Evolutionary conservation across 2,329 filamentous ascomycete species (phyloP).

Genomic region (Pezicula carpinea): DNA sequence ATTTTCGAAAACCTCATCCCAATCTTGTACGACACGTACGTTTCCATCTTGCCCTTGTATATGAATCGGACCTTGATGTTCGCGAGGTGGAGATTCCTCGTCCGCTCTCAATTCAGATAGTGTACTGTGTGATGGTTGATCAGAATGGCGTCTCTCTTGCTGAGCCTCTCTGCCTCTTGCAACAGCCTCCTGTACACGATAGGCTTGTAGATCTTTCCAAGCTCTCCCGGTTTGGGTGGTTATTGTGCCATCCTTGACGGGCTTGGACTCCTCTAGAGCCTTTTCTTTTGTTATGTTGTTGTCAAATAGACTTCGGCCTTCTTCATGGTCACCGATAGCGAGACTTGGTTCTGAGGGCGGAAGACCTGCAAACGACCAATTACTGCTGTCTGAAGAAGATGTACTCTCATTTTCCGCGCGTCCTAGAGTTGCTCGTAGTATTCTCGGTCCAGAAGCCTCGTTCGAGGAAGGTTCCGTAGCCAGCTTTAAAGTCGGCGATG

Average conservation of each 20-base stretch:
- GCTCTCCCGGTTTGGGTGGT: neutral
- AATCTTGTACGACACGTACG: conserved; percentile 9
- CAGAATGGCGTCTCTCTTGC: neutral
- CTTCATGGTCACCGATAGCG: too few relatives aligned
- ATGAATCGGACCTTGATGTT: conserved; percentile 8
- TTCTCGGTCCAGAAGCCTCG: too few relatives aligned
- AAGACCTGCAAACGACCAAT: conserved; percentile 49
- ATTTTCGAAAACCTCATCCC: conserved; percentile 17
- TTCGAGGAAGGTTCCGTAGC: too few relatives aligned
- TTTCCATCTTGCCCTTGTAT: conserved; percentile 17
- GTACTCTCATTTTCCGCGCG: neutral
- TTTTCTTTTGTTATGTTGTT: too few relatives aligned
- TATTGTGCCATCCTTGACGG: too few relatives aligned
- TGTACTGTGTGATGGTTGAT: neutral
- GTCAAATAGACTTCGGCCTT: too few relatives aligned
- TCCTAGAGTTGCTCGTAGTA: too few relatives aligned
- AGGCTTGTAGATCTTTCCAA: conserved; percentile 14
- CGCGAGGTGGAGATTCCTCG: neutral
- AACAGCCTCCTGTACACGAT: conserved; percentile 12
- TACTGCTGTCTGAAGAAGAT: conserved; percentile 40
- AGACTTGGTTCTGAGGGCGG: neutral
- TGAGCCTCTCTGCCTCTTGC: conserved; percentile 10
- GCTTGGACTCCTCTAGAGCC: too few relatives aligned
- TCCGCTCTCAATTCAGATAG: conserved; percentile 2
- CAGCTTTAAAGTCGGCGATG: too few relatives aligned